Evolutionary conservation across 768 basidiomycete genomes (phyloP), one percentile per base, ranked within the genome.

Genomic region (Antrodiella citrinella): DNA sequence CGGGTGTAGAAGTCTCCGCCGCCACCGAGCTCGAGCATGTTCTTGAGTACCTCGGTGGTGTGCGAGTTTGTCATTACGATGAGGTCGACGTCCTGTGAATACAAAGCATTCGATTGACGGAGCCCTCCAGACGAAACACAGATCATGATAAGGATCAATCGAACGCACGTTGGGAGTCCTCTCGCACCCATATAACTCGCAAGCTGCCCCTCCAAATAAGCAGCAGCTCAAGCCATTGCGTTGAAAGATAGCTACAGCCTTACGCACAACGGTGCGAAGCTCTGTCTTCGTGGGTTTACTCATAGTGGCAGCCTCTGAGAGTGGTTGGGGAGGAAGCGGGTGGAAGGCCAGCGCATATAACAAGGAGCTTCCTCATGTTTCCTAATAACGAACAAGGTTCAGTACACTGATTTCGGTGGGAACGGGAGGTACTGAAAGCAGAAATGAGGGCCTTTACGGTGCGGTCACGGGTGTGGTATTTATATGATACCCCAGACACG

Each of bases 41-140:
- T 24, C 47, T 62, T 59, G 19, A 62, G 49, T 9, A 23, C n/a
- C 41, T 59, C 61, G n/a, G 51, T 48, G 18, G 38, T 22, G 41
- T 59, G 35, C 5, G 26, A 24, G 0, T 58, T 51, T 4, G 71
- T 68, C 38, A 75, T 56, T 11, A 76, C 70, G 21, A 76, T 64
- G 2, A 77, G 60, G 51, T 77, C 76, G 9, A 76, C 62, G 53
- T 78, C 77, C 75, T 77, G 49, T n/a, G 15, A 7, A n/a, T 25
- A 7, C 9, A 15, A 15, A 42, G 18, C 22, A 18, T 45, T 13
- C n/a, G n/a, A n/a, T n/a, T n/a, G n/a, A n/a, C n/a, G n/a, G n/a
- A n/a, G n/a, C n/a, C n/a, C n/a, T n/a, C n/a, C n/a, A n/a, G n/a
- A n/a, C n/a, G n/a, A n/a, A 12, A 26, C 20, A n/a, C 3, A 23